phyloP scores from a whole-genome alignment of 768 basidiomycete species.

The Mycena galopus region DNA sequence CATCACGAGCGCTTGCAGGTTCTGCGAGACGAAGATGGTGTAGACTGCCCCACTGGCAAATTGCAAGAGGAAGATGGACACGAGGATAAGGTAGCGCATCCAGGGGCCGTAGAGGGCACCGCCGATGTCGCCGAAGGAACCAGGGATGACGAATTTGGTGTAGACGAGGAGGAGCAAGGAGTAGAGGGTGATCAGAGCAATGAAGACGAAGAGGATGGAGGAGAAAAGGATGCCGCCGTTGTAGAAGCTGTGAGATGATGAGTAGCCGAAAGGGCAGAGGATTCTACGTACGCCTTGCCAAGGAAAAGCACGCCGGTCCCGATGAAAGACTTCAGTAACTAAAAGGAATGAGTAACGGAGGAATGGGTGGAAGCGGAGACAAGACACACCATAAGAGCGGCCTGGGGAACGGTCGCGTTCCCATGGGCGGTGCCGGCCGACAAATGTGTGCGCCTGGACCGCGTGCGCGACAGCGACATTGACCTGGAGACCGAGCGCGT shows the following conservation, averaged over 20 bases:
- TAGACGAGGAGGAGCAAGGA: constrained; percentile 93
- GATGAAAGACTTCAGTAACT: constrained; percentile 94
- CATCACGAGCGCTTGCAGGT: constrained; percentile 82
- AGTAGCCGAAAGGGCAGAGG: not conserved
- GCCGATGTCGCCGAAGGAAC: constrained; percentile 97
- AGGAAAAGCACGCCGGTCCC: constrained; percentile 97
- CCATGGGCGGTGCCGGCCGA: constrained; percentile 77
- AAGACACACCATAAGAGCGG: constrained; percentile 86
- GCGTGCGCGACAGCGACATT: constrained; percentile 63
- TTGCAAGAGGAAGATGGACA: constrained; percentile 90
- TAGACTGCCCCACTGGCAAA: constrained; percentile 92
- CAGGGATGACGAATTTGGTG: constrained; percentile 89
- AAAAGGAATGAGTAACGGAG: constrained; percentile 13
- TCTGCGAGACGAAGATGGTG: constrained; percentile 95
- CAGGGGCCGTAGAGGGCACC: constrained; percentile 91
- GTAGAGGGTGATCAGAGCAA: constrained; percentile 90
- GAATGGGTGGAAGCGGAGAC: not conserved
- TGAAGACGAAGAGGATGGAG: constrained; percentile 76
- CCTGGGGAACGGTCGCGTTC: constrained; percentile 91
- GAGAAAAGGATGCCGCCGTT: constrained; percentile 98
- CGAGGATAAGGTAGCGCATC: constrained; percentile 92
- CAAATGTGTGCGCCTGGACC: constrained; percentile 61
- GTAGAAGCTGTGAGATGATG: constrained; percentile 72
- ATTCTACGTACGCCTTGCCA: constrained; percentile 83
- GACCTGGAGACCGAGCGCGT: constrained; percentile 44